Percentiles rank a stretch among this genome's conserved stretches.
Conservation (phyloP, 73 alveolate genomes). For the Paramecium caudatum region DNA sequence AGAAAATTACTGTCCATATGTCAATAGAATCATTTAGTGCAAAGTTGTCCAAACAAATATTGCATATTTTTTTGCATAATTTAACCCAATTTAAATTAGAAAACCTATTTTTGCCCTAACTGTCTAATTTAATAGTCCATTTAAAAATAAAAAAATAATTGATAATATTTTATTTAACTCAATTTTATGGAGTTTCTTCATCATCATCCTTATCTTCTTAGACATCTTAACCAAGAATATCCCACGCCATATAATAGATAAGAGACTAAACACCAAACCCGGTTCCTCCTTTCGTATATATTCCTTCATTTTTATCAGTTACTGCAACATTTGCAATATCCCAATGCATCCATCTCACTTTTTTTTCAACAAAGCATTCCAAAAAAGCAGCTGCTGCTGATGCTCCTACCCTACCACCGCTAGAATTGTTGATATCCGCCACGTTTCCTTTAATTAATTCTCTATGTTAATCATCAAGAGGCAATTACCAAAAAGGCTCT, state of each 20-base stretch:
- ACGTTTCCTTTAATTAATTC: conserved; percentile 75
- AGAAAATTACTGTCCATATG: no score
- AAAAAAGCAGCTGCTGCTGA: conserved; percentile 82
- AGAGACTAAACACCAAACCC: conserved; percentile 16
- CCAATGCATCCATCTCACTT: conserved; percentile 77
- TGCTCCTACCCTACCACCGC: conserved; percentile 76
- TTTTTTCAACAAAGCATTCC: conserved; percentile 76
- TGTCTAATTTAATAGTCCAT: no score
- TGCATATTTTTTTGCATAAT: no score
- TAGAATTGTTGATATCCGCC: conserved; percentile 67
- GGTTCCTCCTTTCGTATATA: conserved; percentile 21
- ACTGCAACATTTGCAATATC: conserved; percentile 26
- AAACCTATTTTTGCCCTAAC: no score
- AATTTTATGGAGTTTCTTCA: no score
- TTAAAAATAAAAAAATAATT: no score
- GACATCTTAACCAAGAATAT: neutral
- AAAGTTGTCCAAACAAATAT: no score
- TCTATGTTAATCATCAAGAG: conserved; percentile 80
- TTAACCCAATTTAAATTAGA: no score
- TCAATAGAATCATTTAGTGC: no score
- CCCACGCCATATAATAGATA: conserved; percentile 2
- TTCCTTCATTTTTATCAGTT: conserved; percentile 10
- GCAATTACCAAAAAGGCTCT: conserved; percentile 85
- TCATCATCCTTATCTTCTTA: neutral
- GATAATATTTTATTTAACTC: no score